These are phyloP conservation scores for Penicillium sp. DNA, from an alignment of 2,329 filamentous ascomycete genomes.

Conservation along the genomic window DNA sequence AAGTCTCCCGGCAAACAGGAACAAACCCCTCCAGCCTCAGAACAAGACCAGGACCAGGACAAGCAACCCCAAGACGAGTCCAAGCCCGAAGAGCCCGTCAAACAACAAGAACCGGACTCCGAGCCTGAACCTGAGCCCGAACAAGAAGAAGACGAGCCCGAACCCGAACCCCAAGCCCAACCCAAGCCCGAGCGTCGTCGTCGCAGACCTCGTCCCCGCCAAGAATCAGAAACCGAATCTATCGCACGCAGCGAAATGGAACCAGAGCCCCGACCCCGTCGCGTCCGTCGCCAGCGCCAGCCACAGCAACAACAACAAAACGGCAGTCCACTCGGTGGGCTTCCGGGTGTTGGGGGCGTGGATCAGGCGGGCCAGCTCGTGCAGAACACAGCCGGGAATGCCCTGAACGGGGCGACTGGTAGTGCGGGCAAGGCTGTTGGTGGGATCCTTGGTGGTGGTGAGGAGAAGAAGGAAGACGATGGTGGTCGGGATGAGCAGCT, in stretches of 20 bases:
- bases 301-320: slow-evolving; percentile 43
- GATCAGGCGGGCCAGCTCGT: slow-evolving; percentile 52
- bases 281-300: slow-evolving; percentile 29
- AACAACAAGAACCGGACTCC: slow-evolving; percentile 15
- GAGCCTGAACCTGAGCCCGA: slow-evolving; percentile 24
- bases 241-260: slow-evolving; percentile 46
- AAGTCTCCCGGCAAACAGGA: slow-evolving; percentile 23
- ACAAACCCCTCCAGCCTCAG: slow-evolving; percentile 21
- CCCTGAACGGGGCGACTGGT: slow-evolving; percentile 35
- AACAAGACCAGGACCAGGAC: slow-evolving; percentile 16
- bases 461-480: slow-evolving; percentile 36
- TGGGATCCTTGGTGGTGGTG: slow-evolving; percentile 28
- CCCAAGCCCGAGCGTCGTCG: slow-evolving; percentile 38
- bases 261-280: slow-evolving; percentile 27
- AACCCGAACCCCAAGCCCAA: slow-evolving; percentile 33
- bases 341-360: slow-evolving; percentile 41
- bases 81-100: slow-evolving; percentile 7
- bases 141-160: slow-evolving; percentile 14
- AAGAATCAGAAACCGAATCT: slow-evolving; percentile 45
- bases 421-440: slow-evolving; percentile 39
- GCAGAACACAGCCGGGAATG: slow-evolving; percentile 40
- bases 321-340: slow-evolving; percentile 37
- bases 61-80: slow-evolving; percentile 8
- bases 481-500: slow-evolving; percentile 55
- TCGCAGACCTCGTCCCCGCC: slow-evolving; percentile 16